Evolutionary conservation across 768 basidiomycete genomes (phyloP).

Genomic region (Phylloporus sp.): DNA sequence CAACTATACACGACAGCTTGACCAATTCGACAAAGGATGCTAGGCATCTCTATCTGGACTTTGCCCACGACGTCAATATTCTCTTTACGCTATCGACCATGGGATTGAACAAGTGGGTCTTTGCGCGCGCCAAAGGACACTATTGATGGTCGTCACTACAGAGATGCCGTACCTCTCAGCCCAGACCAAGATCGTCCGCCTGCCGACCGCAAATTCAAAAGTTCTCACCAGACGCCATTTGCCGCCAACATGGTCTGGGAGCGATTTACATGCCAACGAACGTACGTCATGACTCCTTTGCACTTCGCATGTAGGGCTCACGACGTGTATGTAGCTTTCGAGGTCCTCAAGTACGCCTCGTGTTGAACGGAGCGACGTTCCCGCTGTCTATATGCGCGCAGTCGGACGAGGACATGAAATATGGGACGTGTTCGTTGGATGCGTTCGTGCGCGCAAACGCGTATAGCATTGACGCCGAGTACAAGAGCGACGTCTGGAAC

Average conservation of each 20-base stretch:
- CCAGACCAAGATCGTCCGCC: constrained; percentile 23
- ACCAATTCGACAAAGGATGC: constrained; percentile 28
- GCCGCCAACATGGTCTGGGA: constrained; percentile 42
- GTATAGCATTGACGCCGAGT: constrained; percentile 24
- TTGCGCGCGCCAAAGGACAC: too few relatives aligned
- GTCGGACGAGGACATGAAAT: constrained; percentile 23
- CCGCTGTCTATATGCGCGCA: constrained; percentile 33
- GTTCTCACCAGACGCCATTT: constrained; percentile 37
- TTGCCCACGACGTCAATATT: constrained; percentile 38
- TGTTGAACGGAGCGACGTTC: constrained; percentile 37
- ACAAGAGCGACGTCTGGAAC: constrained; percentile 34
- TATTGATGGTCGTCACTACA: constrained; percentile 5
- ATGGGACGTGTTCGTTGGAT: constrained; percentile 36
- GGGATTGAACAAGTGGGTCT: constrained; percentile 33
- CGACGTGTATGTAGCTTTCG: constrained; percentile 24
- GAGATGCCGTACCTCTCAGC: constrained; percentile 31
- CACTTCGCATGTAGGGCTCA: constrained; percentile 3
- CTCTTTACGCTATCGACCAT: constrained; percentile 35
- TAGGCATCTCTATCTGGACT: constrained; percentile 35
- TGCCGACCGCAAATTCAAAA: constrained; percentile 32
- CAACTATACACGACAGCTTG: constrained; percentile 18
- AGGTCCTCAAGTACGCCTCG: constrained; percentile 38
- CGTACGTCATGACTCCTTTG: constrained; percentile 18
- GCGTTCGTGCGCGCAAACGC: constrained; percentile 30
- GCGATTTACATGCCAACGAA: constrained; percentile 35